Conservation (phyloP, 495 filamentous ascomycete species). For the Peziza echinospora region DNA sequence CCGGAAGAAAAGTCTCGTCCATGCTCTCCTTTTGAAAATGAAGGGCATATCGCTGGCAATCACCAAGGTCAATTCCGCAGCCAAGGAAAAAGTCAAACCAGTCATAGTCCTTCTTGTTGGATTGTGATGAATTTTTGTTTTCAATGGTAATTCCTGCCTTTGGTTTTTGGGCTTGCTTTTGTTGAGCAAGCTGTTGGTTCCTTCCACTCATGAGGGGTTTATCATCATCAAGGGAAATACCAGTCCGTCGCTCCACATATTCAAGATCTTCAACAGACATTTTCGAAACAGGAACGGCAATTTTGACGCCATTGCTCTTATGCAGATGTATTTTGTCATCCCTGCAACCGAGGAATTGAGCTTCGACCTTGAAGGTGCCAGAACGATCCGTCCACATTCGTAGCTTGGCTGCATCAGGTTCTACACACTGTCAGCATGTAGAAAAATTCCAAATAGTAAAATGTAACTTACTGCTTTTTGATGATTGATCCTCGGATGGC, state of each 20-base stretch:
- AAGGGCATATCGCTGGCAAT: slow-evolving; percentile 82
- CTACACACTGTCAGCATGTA: slow-evolving; percentile 22
- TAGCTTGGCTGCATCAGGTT: slow-evolving; percentile 65
- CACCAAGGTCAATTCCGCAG: slow-evolving; percentile 71
- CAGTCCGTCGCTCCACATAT: slow-evolving; percentile 70
- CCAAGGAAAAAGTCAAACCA: slow-evolving; percentile 98
- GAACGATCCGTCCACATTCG: slow-evolving; percentile 87
- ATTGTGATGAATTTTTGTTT: slow-evolving; percentile 24
- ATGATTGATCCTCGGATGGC: not conserved
- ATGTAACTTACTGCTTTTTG: not conserved
- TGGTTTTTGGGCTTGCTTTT: slow-evolving; percentile 9
- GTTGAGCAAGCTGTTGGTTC: slow-evolving; percentile 18
- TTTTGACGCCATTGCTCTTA: slow-evolving; percentile 94
- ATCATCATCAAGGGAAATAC: slow-evolving; percentile 84
- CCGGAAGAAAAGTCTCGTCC: slow-evolving; percentile 74
- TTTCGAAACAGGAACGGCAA: slow-evolving; percentile 81
- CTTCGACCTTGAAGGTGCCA: slow-evolving; percentile 91
- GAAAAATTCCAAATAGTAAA: not conserved
- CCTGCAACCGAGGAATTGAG: slow-evolving; percentile 79
- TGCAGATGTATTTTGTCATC: slow-evolving; percentile 97
- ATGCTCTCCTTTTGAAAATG: slow-evolving; percentile 80
- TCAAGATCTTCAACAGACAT: slow-evolving; percentile 92
- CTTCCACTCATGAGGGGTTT: slow-evolving; percentile 76
- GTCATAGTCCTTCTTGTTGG: slow-evolving; percentile 56
- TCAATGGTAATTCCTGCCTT: slow-evolving; percentile 29